Conservation (phyloP, 345 rosid genomes). For the Cochlearia excelsa region DNA sequence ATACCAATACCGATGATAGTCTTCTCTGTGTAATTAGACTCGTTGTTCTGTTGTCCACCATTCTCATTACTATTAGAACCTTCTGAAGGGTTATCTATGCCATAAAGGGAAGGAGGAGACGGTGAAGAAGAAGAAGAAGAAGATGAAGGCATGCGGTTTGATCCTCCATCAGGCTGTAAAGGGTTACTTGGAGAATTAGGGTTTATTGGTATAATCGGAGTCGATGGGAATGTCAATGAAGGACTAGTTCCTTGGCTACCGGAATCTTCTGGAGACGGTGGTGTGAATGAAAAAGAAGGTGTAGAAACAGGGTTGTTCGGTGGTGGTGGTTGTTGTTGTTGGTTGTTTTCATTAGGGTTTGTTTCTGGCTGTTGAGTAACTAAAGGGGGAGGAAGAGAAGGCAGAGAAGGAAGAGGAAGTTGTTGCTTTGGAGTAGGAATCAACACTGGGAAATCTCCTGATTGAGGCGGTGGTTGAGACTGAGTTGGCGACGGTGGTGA, state of each 20-base stretch:
- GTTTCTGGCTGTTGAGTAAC: slow-evolving; percentile 26
- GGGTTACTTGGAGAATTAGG: slow-evolving; percentile 25
- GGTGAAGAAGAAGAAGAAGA: slow-evolving; percentile 12
- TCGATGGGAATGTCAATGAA: slow-evolving; percentile 7
- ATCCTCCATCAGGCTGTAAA: slow-evolving; percentile 19
- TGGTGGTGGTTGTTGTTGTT: slow-evolving; percentile 7
- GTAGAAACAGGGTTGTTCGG: slow-evolving; percentile 14
- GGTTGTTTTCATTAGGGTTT: slow-evolving; percentile 11
- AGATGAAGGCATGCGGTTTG: slow-evolving; percentile 29
- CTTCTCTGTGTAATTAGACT: slow-evolving; percentile 26
- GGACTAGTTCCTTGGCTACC: slow-evolving; percentile 26
- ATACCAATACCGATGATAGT: slow-evolving; percentile 35
- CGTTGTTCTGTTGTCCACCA: slow-evolving; percentile 12
- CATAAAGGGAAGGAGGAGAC: slow-evolving; percentile 29
- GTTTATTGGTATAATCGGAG: slow-evolving; percentile 5
- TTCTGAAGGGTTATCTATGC: not conserved
- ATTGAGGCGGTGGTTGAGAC: slow-evolving; percentile 32
- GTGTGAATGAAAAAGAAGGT: slow-evolving; percentile 18
- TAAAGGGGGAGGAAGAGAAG: slow-evolving; percentile 25
- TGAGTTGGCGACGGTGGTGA: slow-evolving; percentile 35
- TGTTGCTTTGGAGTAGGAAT: slow-evolving; percentile 23
- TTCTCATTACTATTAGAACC: slow-evolving; percentile 25
- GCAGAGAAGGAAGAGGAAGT: slow-evolving; percentile 32
- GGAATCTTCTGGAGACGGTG: not conserved
- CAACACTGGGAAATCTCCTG: slow-evolving; percentile 18